A percentile compares a stretch with the other conserved stretches of the same genome.
phyloP scores from a whole-genome alignment of 2,329 filamentous ascomycete genomes.

The Colletotrichum theobromicola region DNA sequence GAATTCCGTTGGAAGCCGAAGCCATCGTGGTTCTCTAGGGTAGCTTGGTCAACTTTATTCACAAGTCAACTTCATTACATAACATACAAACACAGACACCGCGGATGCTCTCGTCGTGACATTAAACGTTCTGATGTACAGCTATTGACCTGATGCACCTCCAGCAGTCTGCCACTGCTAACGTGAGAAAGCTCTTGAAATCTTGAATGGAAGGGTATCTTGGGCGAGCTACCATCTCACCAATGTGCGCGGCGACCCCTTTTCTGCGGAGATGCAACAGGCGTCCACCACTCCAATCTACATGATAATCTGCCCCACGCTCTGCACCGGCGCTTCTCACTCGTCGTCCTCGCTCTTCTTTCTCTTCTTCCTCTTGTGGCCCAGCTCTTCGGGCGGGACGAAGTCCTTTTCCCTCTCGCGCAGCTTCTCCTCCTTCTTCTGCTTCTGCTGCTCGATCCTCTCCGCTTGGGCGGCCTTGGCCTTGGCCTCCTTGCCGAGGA shows the following conservation, averaged over 20 bases:
- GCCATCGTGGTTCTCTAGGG: not conserved
- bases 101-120: not conserved
- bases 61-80: not conserved
- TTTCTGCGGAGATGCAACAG: not conserved
- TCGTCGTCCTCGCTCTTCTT: constrained; percentile 53
- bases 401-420: constrained; percentile 86
- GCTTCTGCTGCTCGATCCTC: constrained; percentile 81
- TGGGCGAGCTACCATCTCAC: constrained; percentile 15
- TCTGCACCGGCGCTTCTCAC: not conserved
- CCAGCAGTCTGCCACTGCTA: not conserved
- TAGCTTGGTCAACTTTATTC: not conserved
- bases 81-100: not conserved
- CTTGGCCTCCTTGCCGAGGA: constrained; percentile 91
- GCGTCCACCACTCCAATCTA: not conserved
- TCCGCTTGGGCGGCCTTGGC: constrained; percentile 81
- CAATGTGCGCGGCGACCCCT: not conserved
- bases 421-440: constrained; percentile 87
- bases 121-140: constrained; percentile 1
- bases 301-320: not conserved
- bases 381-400: constrained; percentile 81
- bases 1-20: not conserved
- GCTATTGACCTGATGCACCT: not conserved
- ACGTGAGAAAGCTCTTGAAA: constrained; percentile 1
- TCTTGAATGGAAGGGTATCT: constrained; percentile 23
- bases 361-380: constrained; percentile 67